phyloP scores from a whole-genome alignment of 495 filamentous ascomycete species.

The Penicillium soppii region DNA sequence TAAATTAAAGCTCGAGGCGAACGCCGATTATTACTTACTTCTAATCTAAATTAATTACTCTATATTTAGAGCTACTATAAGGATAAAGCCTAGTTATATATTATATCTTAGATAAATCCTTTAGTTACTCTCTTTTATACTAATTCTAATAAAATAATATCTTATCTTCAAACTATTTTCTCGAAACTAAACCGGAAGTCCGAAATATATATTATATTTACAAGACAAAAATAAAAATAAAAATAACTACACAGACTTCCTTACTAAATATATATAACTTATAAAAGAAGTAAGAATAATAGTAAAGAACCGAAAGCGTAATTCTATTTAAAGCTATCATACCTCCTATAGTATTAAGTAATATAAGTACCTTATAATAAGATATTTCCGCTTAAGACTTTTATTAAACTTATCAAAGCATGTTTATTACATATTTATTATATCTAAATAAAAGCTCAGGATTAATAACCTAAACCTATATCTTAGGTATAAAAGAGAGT shows the following conservation, averaged over 20 bases:
- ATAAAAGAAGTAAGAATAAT: background rate
- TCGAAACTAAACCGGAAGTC: background rate
- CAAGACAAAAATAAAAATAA: background rate
- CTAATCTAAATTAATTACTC: background rate
- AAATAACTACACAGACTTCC: background rate
- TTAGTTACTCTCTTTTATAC: fast-evolving
- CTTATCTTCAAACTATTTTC: background rate
- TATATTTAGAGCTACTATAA: background rate
- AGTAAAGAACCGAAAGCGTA: background rate
- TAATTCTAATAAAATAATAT: background rate
- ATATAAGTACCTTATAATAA: too few species aligned
- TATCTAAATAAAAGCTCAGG: background rate
- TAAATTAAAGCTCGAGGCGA: too few species aligned
- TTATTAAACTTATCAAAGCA: background rate
- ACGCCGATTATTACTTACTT: too few species aligned
- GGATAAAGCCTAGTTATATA: background rate
- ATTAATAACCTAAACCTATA: too few species aligned
- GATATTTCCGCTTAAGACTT: too few species aligned
- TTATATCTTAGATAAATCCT: background rate
- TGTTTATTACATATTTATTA: background rate
- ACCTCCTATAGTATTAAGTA: background rate
- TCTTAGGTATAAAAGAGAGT: too few species aligned
- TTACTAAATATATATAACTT: background rate
- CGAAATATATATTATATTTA: background rate
- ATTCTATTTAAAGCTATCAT: background rate